phyloP scores from a whole-genome alignment of 768 basidiomycete species.

The Podaxis sp. region DNA sequence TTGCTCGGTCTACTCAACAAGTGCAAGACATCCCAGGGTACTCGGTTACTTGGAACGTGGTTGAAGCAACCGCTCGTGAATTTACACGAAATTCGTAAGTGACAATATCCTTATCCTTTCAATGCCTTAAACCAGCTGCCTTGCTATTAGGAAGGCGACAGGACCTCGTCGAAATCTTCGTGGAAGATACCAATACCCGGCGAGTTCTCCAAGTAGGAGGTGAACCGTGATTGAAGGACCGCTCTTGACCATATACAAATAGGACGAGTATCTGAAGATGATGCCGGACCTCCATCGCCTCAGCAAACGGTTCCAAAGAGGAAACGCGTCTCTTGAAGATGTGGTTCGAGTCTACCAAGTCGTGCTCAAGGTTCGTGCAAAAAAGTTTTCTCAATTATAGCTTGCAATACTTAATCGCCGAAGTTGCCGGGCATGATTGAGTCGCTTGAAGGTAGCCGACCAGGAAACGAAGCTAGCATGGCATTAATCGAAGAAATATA shows the following conservation, averaged over 20 bases:
- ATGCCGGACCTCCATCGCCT: slow-evolving; percentile 96
- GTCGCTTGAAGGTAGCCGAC: slow-evolving; percentile 48
- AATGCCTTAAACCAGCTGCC: background rate
- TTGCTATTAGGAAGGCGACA: slow-evolving; percentile 72
- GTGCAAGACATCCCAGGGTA: slow-evolving; percentile 95
- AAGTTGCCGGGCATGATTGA: slow-evolving; percentile 78
- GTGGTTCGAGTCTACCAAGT: slow-evolving; percentile 97
- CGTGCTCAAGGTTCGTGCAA: slow-evolving; percentile 62
- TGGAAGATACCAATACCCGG: slow-evolving; percentile 74
- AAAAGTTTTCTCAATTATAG: background rate
- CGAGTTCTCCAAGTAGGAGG: slow-evolving; percentile 64
- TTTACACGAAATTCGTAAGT: slow-evolving; percentile 86
- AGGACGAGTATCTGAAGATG: slow-evolving; percentile 85
- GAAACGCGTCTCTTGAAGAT: slow-evolving; percentile 84
- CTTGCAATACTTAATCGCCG: background rate
- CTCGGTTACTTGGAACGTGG: slow-evolving; percentile 85
- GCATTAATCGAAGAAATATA: slow-evolving; percentile 69
- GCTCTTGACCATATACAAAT: background rate
- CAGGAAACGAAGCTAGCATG: slow-evolving; percentile 41
- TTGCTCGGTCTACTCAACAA: slow-evolving; percentile 89
- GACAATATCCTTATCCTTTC: background rate
- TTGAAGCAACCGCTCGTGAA: slow-evolving; percentile 95
- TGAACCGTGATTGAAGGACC: background rate
- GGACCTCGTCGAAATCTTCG: slow-evolving; percentile 81
- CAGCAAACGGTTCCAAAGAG: slow-evolving; percentile 87